A percentile compares a stretch with the other conserved stretches of the same genome.
Conservation (phyloP, 2,329 filamentous ascomycete genomes). For the Arthrobotrys musiformis region DNA sequence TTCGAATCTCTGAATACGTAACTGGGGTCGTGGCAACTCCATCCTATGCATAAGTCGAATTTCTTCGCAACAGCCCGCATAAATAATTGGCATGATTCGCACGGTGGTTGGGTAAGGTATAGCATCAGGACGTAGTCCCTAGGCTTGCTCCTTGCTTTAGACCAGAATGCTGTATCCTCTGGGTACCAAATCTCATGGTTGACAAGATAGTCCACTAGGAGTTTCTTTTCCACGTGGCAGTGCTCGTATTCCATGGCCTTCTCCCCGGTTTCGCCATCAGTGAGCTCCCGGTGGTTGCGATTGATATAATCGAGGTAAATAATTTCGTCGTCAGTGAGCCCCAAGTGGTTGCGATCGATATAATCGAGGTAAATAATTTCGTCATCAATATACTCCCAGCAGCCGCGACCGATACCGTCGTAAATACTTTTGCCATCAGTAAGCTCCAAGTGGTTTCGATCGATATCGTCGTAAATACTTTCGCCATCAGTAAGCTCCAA, state of each 20-base stretch:
- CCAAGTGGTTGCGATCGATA: too few species aligned
- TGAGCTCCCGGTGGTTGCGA: too few species aligned
- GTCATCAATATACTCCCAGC: too few species aligned
- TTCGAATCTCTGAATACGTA: neutral
- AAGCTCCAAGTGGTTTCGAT: too few species aligned
- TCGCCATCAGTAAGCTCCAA: too few species aligned
- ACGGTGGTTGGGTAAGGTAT: neutral
- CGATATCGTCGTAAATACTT: too few species aligned
- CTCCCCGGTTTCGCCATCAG: neutral
- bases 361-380: too few species aligned
- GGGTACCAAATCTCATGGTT: neutral
- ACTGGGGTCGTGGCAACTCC: neutral
- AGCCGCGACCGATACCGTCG: too few species aligned
- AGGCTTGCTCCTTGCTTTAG: neutral
- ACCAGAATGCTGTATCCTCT: neutral
- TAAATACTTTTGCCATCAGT: too few species aligned
- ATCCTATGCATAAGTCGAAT: neutral
- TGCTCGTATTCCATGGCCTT: neutral
- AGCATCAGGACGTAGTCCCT: neutral
- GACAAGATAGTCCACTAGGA: neutral
- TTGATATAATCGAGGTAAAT: too few species aligned
- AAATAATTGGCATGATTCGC: neutral
- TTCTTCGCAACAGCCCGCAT: neutral
- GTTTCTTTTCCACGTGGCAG: neutral
- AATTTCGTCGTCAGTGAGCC: too few species aligned